Percentiles rank a stretch among this genome's conserved stretches.
Conservation (phyloP, 768 basidiomycete genomes). For the Xanthoconium purpureum region DNA sequence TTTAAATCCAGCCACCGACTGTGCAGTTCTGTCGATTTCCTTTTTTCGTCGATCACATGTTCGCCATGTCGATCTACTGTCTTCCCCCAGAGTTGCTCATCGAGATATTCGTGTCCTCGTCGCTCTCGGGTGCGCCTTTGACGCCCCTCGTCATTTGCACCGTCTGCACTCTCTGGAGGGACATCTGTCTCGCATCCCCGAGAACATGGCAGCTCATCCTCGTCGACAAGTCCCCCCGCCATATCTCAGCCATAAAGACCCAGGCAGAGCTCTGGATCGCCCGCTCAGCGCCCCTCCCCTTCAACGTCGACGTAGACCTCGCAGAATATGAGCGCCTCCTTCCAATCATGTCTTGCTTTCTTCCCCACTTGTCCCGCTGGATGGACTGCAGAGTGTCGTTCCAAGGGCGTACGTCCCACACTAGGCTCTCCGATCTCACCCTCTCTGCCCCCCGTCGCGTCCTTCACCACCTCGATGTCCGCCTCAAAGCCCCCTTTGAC, state of each 20-base stretch:
- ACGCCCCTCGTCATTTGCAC: constrained; percentile 46
- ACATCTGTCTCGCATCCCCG: constrained; percentile 52
- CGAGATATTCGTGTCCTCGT: constrained; percentile 52
- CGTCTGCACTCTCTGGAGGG: constrained; percentile 61
- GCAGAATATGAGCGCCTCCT: constrained; percentile 50
- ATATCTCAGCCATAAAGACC: constrained; percentile 37
- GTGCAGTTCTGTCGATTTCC: constrained; percentile 38
- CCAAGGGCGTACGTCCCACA: constrained; percentile 29
- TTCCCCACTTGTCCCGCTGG: constrained; percentile 59
- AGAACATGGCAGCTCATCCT: constrained; percentile 58
- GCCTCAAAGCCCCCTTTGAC: constrained; percentile 25
- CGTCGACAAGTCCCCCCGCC: constrained; percentile 42
- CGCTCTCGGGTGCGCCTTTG: constrained; percentile 42
- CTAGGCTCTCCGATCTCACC: constrained; percentile 26
- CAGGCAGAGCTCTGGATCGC: constrained; percentile 55
- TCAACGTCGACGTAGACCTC: constrained; percentile 53
- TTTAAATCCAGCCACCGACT: constrained; percentile 35
- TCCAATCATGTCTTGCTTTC: constrained; percentile 60
- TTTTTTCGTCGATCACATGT: not conserved
- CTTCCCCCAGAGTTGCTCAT: constrained; percentile 63
- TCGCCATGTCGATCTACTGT: constrained; percentile 14
- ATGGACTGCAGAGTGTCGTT: constrained; percentile 45
- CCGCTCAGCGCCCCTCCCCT: constrained; percentile 50
- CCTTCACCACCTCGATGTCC: constrained; percentile 30
- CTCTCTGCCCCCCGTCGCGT: constrained; percentile 15